Percentiles rank a stretch among this genome's conserved stretches.
Evolutionary conservation across 768 basidiomycete genomes (phyloP).

Genomic region (Lentinula raphanica): DNA sequence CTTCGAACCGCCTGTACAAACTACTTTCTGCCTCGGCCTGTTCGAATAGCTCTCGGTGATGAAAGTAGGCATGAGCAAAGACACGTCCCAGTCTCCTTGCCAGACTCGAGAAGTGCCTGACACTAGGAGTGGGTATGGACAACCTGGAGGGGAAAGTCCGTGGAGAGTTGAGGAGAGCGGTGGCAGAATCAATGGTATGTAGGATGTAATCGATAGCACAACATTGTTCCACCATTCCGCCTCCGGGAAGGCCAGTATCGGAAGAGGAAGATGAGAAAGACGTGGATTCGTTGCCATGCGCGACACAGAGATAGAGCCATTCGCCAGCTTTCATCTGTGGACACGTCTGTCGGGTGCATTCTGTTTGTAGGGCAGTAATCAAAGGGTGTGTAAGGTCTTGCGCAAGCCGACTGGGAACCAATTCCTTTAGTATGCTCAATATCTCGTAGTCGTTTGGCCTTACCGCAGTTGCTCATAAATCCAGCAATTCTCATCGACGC

Average conservation of each 20-base stretch:
- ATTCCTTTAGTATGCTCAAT: not conserved
- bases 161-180: constrained; percentile 85
- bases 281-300: constrained; percentile 70
- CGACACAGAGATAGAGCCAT: constrained; percentile 95
- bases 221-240: constrained; percentile 58
- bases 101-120: constrained; percentile 85
- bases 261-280: not conserved
- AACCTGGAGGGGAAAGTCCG: constrained; percentile 89
- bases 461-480: constrained; percentile 61
- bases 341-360: constrained; percentile 82
- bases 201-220: constrained; percentile 96
- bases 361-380: constrained; percentile 78
- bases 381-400: constrained; percentile 84
- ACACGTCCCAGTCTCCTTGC: constrained; percentile 90
- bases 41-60: constrained; percentile 88
- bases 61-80: constrained; percentile 95
- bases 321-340: constrained; percentile 99
- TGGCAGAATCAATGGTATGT: constrained; percentile 91
- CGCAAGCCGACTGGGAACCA: constrained; percentile 64
- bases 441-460: constrained; percentile 1
- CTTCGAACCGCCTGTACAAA: constrained; percentile 85
- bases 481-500: constrained; percentile 75
- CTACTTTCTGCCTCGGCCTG: constrained; percentile 89
- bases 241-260: not conserved
- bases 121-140: constrained; percentile 73